Percentiles rank a stretch among this genome's conserved stretches.
Evolutionary conservation across 805 yeast species (phyloP).

Genomic region (Lipomyces orientalis): DNA sequence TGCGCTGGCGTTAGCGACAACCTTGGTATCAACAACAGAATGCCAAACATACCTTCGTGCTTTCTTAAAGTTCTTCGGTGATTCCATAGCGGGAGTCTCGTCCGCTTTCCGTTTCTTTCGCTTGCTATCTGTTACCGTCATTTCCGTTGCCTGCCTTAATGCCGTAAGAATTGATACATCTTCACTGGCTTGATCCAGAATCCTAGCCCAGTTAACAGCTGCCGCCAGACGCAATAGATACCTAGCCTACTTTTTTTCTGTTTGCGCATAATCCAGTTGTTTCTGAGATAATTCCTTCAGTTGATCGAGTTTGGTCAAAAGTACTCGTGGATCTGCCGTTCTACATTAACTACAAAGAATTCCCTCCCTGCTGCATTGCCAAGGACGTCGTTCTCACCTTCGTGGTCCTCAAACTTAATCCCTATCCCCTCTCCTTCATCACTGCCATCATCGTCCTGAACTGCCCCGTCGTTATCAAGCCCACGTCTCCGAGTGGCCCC

Average conservation of each 20-base stretch:
- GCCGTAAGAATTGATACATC: conserved; percentile 27
- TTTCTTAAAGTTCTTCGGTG: conserved; percentile 30
- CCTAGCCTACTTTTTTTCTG: conserved; percentile 27
- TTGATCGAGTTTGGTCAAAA: conserved; percentile 24
- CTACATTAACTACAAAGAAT: neutral
- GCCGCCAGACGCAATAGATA: neutral
- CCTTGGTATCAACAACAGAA: neutral
- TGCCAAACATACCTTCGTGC: conserved; percentile 26
- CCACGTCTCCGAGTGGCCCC: neutral
- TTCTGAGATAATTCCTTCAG: conserved; percentile 20
- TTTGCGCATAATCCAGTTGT: conserved; percentile 21
- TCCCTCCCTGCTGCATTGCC: neutral
- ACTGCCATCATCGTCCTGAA: conserved; percentile 8
- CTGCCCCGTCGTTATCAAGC: conserved; percentile 4
- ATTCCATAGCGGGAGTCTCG: conserved; percentile 20
- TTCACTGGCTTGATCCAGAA: conserved; percentile 32
- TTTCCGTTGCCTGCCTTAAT: conserved; percentile 30
- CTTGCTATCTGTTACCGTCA: conserved; percentile 18
- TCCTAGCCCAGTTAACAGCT: conserved; percentile 3
- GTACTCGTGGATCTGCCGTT: conserved; percentile 15
- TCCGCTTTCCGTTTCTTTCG: conserved; percentile 37
- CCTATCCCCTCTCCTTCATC: conserved; percentile 12
- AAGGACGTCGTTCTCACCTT: conserved; percentile 1
- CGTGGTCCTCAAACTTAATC: conserved; percentile 18
- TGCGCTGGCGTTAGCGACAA: neutral